A percentile compares a stretch with the other conserved stretches of the same genome.
phyloP scores from a whole-genome alignment of 495 filamentous ascomycete species.

The Aspergillus wentii region DNA sequence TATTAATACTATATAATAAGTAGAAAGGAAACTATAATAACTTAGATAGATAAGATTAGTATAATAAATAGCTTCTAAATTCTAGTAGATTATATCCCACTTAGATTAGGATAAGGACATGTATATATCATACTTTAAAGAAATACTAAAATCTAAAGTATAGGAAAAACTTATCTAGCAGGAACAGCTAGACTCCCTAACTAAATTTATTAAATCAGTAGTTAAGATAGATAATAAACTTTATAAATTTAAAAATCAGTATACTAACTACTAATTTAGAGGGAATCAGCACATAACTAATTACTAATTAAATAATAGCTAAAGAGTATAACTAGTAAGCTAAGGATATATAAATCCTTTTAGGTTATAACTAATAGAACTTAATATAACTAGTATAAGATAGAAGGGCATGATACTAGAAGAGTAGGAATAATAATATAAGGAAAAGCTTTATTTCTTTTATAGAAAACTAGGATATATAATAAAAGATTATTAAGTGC shows the following conservation, averaged over 20 bases:
- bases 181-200: background rate
- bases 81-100: background rate
- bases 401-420: too few relatives aligned
- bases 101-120: background rate
- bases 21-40: background rate
- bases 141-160: background rate
- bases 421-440: background rate
- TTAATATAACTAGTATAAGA: background rate
- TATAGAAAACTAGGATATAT: background rate
- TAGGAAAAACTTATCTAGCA: background rate
- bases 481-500: background rate
- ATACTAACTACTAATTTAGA: background rate
- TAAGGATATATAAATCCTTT: background rate
- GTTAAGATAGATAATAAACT: background rate
- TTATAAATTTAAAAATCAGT: background rate
- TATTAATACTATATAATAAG: background rate
- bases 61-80: background rate
- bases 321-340: background rate
- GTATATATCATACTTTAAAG: background rate
- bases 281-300: background rate
- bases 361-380: background rate
- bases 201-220: background rate
- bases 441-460: background rate
- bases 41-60: background rate
- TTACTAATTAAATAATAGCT: background rate